Base-by-base conservation (phyloP, 208 protist species). In the Porcisia hertigi region DNA sequence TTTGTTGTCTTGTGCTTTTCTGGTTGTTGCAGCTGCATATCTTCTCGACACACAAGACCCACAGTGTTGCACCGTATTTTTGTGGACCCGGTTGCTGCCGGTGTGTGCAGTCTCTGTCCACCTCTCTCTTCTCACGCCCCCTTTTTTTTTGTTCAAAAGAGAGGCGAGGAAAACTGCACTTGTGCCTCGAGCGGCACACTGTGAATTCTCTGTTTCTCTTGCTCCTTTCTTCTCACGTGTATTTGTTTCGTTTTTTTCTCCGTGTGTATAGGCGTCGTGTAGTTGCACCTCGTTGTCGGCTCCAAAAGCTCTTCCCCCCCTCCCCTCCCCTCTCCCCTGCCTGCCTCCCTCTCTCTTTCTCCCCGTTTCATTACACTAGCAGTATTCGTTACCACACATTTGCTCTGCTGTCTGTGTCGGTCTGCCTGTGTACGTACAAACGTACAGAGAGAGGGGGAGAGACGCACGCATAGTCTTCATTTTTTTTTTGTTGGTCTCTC, bases 1-100 rank as follows among this genome's bases (percentile, higher is more conserved):
- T 59, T 67, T 45, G 14, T 25, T 34, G 55, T 25, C n/a, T 16
- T 69, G 47, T 3, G 8, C 69, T 82, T 55, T 39, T 62, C 23
- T 71, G 23, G 55, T 25, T 65, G 34, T 36, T 3, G 36, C 36
- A 43, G 60, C 20, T 65, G 30, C 34, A 41, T 8, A 18, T 23
- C 16, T 12, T 14, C 11, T 36, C 20, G 34, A 52, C 47, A 52
- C 12, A 23, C 9, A 59, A 59, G 9, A 12, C 9, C 23, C 55
- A 59, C 55, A 30, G 30, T 5, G 2, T 20, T 41, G 36, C 25
- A 12, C 34, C 30, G 1, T 60, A 11, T 41, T 64, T n/a, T 36
- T 7, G 11, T 64, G 5, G 47, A 52, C 47, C 47, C 47, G 8
- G 11, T 11, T 45, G 16, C 25, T 41, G 16, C 11, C 60, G 36